Evolutionary conservation across 228 moss, liverwort and hornwort species (phyloP), one percentile per base, ranked within the genome.

Genomic region (Sphagnum magellanicum): DNA sequence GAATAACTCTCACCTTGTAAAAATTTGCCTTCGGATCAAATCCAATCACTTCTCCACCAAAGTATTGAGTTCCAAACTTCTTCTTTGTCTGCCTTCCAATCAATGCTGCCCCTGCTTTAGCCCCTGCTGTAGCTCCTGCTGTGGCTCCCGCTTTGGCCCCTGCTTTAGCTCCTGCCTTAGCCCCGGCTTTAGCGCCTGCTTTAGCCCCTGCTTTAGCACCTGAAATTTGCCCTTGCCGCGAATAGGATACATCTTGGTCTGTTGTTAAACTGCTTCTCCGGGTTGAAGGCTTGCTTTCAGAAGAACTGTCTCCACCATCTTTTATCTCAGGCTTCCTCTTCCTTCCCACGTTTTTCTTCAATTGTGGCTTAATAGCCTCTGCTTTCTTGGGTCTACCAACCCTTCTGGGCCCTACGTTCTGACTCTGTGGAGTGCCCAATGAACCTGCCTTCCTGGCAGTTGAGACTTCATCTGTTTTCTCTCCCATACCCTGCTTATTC

Each of bases 281-380:
- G 13, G 86, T 82, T 6, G 82, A 80, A 6, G 80, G 86, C 53
- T 86, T 86, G 73, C 80, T 80, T 53, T 86, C 82, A 7, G 86
- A 75, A 48, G 79, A 79, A 73, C 82, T 82, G 50, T 82, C 82
- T 48, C 77, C 86, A 51, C 79, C 82, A 5, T 75, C 82, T 73
- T 79, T 79, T 15, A 70, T 70, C 66, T 73, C 76, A 10, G 71
- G 70, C 72, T 78, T 85, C 63, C 72, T 63, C 70, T 75, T 80
- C 52, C 60, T 59, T 11, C 75, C 75, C 65, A 79, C 60, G 53
- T 64, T 71, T 6, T 63, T 48, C 52, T 71, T 71, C 7, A 63
- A 8, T 17, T 63, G 71, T 49, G 64, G 1, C 62, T 75, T 79
- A 9, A 65, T 12, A 0, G 72, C 13, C 48, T 75, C 75, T 12